These are phyloP conservation scores for Neofusicoccum kwambonambiense DNA, from an alignment of 2,329 filamentous ascomycete genomes.

Conservation along the genomic window DNA sequence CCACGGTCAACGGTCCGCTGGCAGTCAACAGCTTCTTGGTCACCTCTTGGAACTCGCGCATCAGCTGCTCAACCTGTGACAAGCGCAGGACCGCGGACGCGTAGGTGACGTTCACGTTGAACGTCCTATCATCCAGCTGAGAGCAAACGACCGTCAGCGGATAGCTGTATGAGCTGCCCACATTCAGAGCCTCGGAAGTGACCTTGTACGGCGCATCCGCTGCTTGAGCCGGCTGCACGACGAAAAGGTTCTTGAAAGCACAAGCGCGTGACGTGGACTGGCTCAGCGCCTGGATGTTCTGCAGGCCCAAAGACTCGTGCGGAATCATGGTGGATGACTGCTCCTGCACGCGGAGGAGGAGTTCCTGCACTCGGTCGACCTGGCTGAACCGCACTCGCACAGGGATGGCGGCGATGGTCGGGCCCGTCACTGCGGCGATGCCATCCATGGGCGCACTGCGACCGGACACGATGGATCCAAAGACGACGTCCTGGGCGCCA, in stretches of 20 bases:
- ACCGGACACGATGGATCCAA: conserved; percentile 39
- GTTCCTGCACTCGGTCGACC: conserved; percentile 16
- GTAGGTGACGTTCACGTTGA: not conserved
- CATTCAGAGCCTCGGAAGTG: not conserved
- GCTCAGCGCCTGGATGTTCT: conserved; percentile 36
- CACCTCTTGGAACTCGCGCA: not conserved
- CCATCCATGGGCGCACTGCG: conserved; percentile 37
- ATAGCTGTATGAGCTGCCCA: not conserved
- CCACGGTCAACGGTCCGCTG: not conserved
- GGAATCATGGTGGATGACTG: conserved; percentile 11
- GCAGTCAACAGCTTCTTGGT: not conserved
- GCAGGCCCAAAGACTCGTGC: conserved; percentile 28
- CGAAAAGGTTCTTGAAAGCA: conserved; percentile 51
- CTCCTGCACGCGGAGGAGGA: conserved; percentile 18
- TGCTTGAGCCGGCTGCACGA: conserved; percentile 42
- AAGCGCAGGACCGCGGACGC: not conserved
- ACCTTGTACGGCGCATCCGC: not conserved
- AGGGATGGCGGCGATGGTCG: conserved; percentile 42
- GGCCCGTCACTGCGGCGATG: conserved; percentile 40
- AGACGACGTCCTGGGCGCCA: conserved; percentile 34
- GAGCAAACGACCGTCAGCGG: not conserved
- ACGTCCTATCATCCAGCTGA: not conserved
- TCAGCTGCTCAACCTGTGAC: not conserved
- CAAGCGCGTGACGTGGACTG: conserved; percentile 53
- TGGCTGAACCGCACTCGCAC: conserved; percentile 26